Base-by-base conservation (phyloP, 805 yeast genomes). In the Debaryomyces tyrocola region DNA sequence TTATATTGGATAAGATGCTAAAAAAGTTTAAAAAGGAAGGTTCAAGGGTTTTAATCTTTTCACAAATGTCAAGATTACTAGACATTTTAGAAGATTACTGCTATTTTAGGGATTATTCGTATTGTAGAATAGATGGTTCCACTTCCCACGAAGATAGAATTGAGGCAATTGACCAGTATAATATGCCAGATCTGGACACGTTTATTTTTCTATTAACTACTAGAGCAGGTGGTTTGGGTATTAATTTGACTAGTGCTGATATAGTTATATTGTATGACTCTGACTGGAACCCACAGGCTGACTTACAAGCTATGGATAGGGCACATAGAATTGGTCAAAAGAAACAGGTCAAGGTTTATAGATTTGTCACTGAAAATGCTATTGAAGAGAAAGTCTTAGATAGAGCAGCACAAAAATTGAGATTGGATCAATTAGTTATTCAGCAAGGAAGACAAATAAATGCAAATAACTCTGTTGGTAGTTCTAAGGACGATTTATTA, bases 241-340 rank as follows among this genome's bases (percentile, higher is more conserved):
- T 91, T 60, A 91, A 92, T 61, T 75, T 91, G 60, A 92, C 96
- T 0, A 81, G 89, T 7, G 98, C 98, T 2, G 97, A 91, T 63
- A 83, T 87, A 37, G 98, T 91, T 41, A 80, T 91, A 3, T 66
- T 91, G 21, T 92, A 82, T 62, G 98, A 91, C 65, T 87, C 96
- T 0, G 98, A 91, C 69, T 91, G 98, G 98, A 91, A 91, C 61
- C 98, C 98, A 1, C 98, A 91, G 63, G 97, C 97, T 0, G 98
- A 91, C 74, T 74, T 91, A 58, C 98, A 91, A 69, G 97, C 97
- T 1, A 91, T 91, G 98, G 98, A 92, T 65, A 80, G 98, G 62
- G 98, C 97, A 0, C 98, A 91, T 62, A 83, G 98, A 74, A 91
- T 91, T 62, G 98, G 98, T 15, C 98, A 91, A 65, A 92, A 88